Evolutionary conservation across 345 rosid species (phyloP).

Genomic region (Reutealis trisperma): DNA sequence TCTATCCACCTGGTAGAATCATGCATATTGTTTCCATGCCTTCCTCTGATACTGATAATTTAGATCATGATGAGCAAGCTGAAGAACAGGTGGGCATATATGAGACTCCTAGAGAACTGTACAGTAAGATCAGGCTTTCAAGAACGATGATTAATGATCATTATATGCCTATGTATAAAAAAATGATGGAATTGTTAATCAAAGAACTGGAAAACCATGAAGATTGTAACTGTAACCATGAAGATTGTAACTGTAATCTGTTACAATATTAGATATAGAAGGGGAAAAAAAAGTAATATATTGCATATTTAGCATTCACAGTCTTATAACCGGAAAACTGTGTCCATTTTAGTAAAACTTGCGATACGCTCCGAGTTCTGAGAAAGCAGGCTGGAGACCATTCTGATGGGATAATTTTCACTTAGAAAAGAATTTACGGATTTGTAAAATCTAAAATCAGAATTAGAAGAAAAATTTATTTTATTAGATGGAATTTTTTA

Average conservation of each 20-base stretch:
- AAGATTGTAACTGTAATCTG: conserved; percentile 28
- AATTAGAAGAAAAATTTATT: too few species aligned
- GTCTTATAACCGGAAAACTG: too few species aligned
- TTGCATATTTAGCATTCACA: too few species aligned
- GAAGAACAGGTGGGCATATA: conserved; percentile 56
- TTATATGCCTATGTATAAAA: conserved; percentile 94
- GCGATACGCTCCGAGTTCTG: too few species aligned
- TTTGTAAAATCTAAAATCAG: too few species aligned
- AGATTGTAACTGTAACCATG: conserved; percentile 33
- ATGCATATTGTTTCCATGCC: conserved; percentile 71
- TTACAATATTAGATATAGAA: conserved; percentile 11
- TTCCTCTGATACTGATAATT: conserved; percentile 20
- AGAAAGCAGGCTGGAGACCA: too few species aligned
- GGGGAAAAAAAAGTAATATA: background rate
- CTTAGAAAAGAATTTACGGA: too few species aligned
- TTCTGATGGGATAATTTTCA: too few species aligned
- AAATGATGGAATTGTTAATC: conserved; percentile 80
- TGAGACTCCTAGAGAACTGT: conserved; percentile 84
- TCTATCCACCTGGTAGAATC: conserved; percentile 88
- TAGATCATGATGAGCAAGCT: conserved; percentile 14
- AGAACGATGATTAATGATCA: conserved; percentile 95
- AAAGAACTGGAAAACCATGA: conserved; percentile 55
- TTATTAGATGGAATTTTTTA: too few species aligned
- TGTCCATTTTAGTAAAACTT: too few species aligned
- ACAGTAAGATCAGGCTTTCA: conserved; percentile 85